A percentile compares a stretch with the other conserved stretches of the same genome.
phyloP scores from a whole-genome alignment of 2,329 filamentous ascomycete species.

The Colletotrichum neosansevieriae region DNA sequence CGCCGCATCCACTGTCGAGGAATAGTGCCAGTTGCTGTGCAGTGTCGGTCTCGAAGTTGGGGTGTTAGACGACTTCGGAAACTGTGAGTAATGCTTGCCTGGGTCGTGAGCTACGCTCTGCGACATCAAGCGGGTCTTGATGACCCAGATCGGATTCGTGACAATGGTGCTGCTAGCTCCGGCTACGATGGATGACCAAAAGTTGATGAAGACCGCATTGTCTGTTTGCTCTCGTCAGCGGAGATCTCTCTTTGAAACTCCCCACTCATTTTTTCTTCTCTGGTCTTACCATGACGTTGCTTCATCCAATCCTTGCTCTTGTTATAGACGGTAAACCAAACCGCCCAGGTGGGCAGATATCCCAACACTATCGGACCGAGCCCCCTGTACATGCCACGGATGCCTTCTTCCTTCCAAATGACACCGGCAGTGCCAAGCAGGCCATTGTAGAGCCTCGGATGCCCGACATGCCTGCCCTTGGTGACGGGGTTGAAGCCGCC shows the following conservation, averaged over 20 bases:
- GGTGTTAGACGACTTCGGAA: conserved; percentile 64
- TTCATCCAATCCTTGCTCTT: conserved; percentile 82
- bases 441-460: conserved; percentile 80
- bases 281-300: conserved; percentile 69
- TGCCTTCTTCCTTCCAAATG: conserved; percentile 89
- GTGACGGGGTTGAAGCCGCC: conserved; percentile 77
- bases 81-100: conserved; percentile 59
- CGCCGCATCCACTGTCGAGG: conserved; percentile 88
- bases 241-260: not conserved
- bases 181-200: conserved; percentile 90
- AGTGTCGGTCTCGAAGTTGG: conserved; percentile 67
- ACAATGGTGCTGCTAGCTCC: conserved; percentile 93
- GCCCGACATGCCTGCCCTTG: conserved; percentile 61
- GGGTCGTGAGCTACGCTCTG: conserved; percentile 73
- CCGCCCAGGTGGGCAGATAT: conserved; percentile 97
- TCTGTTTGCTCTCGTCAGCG: conserved; percentile 58
- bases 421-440: conserved; percentile 86
- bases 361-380: conserved; percentile 94
- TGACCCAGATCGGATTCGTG: conserved; percentile 99
- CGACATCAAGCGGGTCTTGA: conserved; percentile 98
- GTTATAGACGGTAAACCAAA: conserved; percentile 98
- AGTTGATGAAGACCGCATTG: conserved; percentile 82
- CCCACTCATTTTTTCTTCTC: conserved; percentile 41
- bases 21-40: conserved; percentile 89
- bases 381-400: conserved; percentile 92